Base-by-base conservation (phyloP, 164 flowering plant genomes). In the Umbilicus rupestris region DNA sequence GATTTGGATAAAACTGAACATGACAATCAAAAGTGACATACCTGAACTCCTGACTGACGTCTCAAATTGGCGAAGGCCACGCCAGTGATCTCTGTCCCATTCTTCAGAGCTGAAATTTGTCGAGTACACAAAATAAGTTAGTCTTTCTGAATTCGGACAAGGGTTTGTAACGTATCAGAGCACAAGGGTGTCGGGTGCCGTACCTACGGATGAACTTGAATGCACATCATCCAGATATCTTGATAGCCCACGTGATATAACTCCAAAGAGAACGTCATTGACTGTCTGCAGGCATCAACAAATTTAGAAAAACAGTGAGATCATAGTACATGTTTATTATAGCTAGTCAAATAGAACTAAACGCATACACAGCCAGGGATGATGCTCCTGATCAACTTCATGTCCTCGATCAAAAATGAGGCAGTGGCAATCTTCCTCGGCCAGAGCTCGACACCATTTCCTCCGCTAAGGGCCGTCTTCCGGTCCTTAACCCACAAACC, bases 221-320 rank as follows among this genome's bases (percentile, higher is more conserved):
- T 73, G 73, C 19, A 67, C 42, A 57, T 81, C 83, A 72, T 82
- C 84, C 73, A 89, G 66, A 71, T 88, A 92, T 74, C 75, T 78
- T 14, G 90, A 77, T 11, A 92, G 68, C 52, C 96, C 97, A 8
- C 67, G 65, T 55, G 93, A 80, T 63, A 92, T 73, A 10, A 87
- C 74, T 60, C 87, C 92, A 26, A 89, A 81, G 28, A 92, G 87
- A 75, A 89, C 96, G 68, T 92, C 97, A 66, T 92, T 92, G 16
- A 89, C 78, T 8, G 96, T 92, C 93, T 91, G 92, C 76, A 78
- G 30, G 7, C 28, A 17, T 63, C 60, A 49, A 9, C n/a, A 41
- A n/a, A 39, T 14, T 2, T 26, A 15, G 12, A 55, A 55, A 47
- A 24, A 55, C 33, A 12, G 33, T 28, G 28, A 14, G 7, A 55